These are phyloP conservation scores for Aquilaria malaccensis DNA, from an alignment of 345 rosid genomes.

Conservation along the genomic window DNA sequence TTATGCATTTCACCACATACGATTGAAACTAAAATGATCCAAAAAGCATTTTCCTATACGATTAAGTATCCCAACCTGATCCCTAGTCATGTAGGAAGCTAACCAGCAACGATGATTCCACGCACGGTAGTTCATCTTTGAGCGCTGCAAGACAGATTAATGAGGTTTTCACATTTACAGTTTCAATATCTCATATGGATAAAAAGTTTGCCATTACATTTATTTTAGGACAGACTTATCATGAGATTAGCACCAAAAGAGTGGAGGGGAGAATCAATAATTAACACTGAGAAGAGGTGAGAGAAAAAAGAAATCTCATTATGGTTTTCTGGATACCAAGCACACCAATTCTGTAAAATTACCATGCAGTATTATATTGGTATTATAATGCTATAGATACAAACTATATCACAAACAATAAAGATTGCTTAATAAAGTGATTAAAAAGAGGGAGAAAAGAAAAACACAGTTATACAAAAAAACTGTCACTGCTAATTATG, in stretches of 20 bases:
- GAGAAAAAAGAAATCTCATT: no score
- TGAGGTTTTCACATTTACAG: neutral
- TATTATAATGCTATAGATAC: no score
- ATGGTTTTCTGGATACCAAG: no score
- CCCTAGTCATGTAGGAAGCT: slow-evolving; percentile 66
- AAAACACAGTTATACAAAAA: slow-evolving; percentile 8
- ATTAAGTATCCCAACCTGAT: slow-evolving; percentile 43
- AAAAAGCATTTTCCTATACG: neutral
- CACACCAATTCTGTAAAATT: no score
- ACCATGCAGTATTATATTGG: no score
- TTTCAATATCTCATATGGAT: no score
- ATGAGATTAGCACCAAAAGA: no score
- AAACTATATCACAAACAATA: no score
- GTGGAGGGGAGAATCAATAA: no score
- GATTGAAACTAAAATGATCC: neutral
- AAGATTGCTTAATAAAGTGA: neutral
- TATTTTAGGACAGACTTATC: no score
- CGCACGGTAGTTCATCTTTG: slow-evolving; percentile 95
- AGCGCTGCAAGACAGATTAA: slow-evolving; percentile 44
- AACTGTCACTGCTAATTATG: slow-evolving; percentile 3
- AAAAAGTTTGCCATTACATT: no score
- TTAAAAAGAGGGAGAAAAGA: neutral
- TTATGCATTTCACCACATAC: slow-evolving; percentile 1
- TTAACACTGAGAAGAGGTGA: no score
- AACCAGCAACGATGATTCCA: slow-evolving; percentile 99